Percentiles rank a stretch among this genome's conserved stretches.
These are phyloP conservation scores for Aspergillus diversus DNA, from an alignment of 495 filamentous ascomycete species.

Conservation along the genomic window DNA sequence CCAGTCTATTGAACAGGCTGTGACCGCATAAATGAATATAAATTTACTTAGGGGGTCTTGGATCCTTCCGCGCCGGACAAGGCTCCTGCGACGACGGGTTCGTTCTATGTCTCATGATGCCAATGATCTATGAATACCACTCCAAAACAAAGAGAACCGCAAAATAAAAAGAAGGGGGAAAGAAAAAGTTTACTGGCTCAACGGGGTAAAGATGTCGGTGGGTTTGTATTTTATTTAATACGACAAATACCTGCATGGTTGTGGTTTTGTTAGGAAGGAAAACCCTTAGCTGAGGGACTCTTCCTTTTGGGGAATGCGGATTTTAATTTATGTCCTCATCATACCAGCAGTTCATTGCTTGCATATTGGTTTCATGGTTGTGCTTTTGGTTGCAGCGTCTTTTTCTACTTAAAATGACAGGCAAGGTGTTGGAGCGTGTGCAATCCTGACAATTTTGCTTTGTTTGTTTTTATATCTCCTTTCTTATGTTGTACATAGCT, in stretches of 20 bases:
- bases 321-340: constrained; percentile 2
- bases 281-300: constrained; percentile 8
- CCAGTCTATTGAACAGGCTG: constrained; percentile 33
- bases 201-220: constrained; percentile 13
- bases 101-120: constrained; percentile 23
- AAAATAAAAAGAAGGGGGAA: neutral
- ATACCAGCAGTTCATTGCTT: constrained; percentile 1
- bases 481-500: constrained; percentile 20
- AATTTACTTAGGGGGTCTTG: neutral
- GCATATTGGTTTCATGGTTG: neutral
- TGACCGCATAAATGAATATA: constrained; percentile 30
- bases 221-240: constrained; percentile 15
- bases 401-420: constrained; percentile 26
- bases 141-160: constrained; percentile 15
- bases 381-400: constrained; percentile 25
- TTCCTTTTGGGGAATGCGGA: neutral
- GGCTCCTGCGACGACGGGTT: constrained; percentile 21
- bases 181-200: constrained; percentile 21
- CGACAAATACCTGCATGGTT: constrained; percentile 14
- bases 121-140: constrained; percentile 26
- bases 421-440: constrained; percentile 42
- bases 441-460: constrained; percentile 22
- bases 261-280: constrained; percentile 8
- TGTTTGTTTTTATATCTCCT: constrained; percentile 19
- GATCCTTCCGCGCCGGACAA: constrained; percentile 17